Base-by-base conservation (phyloP, 2,329 filamentous ascomycete genomes). In the Nannizziopsis barbatae region DNA sequence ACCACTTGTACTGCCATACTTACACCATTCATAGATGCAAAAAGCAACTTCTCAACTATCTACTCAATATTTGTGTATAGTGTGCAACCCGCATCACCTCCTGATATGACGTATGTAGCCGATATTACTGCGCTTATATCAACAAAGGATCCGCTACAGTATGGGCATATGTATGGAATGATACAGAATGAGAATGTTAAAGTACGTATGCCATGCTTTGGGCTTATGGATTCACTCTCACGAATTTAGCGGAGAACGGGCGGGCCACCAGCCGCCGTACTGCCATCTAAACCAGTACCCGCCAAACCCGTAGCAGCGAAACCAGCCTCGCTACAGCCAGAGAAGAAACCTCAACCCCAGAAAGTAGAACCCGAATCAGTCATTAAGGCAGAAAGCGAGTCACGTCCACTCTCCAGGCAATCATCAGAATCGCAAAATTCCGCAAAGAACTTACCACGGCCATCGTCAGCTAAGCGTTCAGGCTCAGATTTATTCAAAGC, bases 41-140 rank as follows among this genome's bases (percentile, higher is more conserved):
- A 87, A 50, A 70, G 73, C 11, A 74, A 77, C 12, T 93, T 90
- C 55, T 75, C 84, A 42, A 71, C 79, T n/a, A 79, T 95, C 47
- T 75, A 74, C 0, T 84, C 86, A 0, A 81, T 95, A 51, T 87
- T 95, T 58, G 70, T 96, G 38, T 96, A 96, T 69, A 95, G 88
- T 59, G 62, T 96, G 14, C 81, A 85, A 37, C 75, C 84, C 1
- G 75, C 79, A 33, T 75, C 80, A 1, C 71, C 88, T 12, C 83
- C 81, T 64, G 81, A 90, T 59, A 66, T 92, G 14, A 79, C 86
- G 57, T 64, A 82, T 0, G 71, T 95, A 35, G 79, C 81, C 2
- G 82, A 92, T 47, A 77, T 81, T 35, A 47, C 38, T 79, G 79
- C 37, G 75, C 79, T 20, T 77, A 85, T 52, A 71, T 85, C 8